Base-by-base conservation (phyloP, 108 stramenopile species). In the Cyclotella kingstonii region DNA sequence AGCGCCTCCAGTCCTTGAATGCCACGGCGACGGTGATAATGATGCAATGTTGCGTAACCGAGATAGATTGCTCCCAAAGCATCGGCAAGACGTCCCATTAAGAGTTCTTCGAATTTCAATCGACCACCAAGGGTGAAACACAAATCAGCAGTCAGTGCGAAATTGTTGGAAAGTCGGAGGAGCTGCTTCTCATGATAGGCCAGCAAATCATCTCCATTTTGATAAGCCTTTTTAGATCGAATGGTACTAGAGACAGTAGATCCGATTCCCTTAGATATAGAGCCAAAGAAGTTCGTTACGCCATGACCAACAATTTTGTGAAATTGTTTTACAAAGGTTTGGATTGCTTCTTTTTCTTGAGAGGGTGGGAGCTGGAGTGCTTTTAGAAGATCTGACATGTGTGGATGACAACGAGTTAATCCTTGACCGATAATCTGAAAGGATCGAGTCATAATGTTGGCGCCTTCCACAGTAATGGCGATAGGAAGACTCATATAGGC, bases 401-500 rank as follows among this genome's bases (percentile, higher is more conserved):
- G 95, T 12, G 97, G 97, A 68, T 98, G 97, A 56, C 95, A 94
- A 42, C 97, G 85, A 38, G 93, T 98, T 66, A 98, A 81, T 54
- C 97, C 97, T 74, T 98, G 97, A 31, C 97, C 97, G 77, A 97
- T 97, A 52, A 95, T 94, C 81, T 97, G 96, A 67, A 98, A 95
- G 21, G 92, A 94, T 14, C 97, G 85, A 42, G 97, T 98, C 89
- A 98, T 92, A 39, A 96, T 97, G 79, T 98, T 98, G 43, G 97
- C 97, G 31, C 97, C 97, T 79, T 97, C 97, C 33, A 97, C 96
- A 40, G 97, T 97, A 63, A 98, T 97, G 36, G 93, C 96, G 70
- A 98, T 97, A 48, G 97, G 97, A 35, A 97, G 58, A 59, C 85
- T 87, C 97, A 96, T 96, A 91, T 97, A 98, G 15, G 86, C 87